These are phyloP conservation scores for Endoconidiophora laricicola DNA, from an alignment of 2,329 filamentous ascomycete genomes.

Conservation along the genomic window DNA sequence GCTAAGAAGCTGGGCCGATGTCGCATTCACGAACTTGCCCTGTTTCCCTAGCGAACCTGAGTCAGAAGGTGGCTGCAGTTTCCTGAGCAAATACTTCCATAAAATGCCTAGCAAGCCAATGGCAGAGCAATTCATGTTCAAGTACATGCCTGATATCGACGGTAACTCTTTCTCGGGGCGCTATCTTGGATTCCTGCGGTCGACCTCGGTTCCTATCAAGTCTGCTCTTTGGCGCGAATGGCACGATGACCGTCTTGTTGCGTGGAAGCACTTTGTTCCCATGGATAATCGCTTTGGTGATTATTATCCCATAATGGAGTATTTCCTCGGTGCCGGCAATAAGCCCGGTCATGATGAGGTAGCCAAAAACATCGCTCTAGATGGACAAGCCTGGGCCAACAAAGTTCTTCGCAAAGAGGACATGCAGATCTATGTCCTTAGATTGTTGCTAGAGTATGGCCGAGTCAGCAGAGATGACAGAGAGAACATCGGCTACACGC, in stretches of 20 bases:
- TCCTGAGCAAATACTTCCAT: slow-evolving; percentile 69
- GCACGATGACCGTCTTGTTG: slow-evolving; percentile 57
- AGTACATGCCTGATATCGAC: slow-evolving; percentile 62
- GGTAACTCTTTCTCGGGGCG: slow-evolving; percentile 56
- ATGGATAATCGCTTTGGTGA: slow-evolving; percentile 61
- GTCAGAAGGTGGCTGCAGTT: slow-evolving; percentile 44
- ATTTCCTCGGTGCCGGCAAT: slow-evolving; percentile 37
- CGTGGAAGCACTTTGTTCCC: slow-evolving; percentile 70
- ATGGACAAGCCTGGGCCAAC: slow-evolving; percentile 52
- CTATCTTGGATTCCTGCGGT: slow-evolving; percentile 52
- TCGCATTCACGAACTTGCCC: slow-evolving; percentile 37
- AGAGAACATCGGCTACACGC: slow-evolving; percentile 38
- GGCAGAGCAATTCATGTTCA: slow-evolving; percentile 39
- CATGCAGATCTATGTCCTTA: slow-evolving; percentile 54
- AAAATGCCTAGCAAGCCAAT: slow-evolving; percentile 32
- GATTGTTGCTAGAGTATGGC: slow-evolving; percentile 48
- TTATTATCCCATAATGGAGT: slow-evolving; percentile 56
- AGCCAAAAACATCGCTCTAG: slow-evolving; percentile 47
- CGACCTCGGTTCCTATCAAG: slow-evolving; percentile 57
- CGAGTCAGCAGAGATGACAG: slow-evolving; percentile 35
- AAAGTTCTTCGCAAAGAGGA: slow-evolving; percentile 52
- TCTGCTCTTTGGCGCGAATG: slow-evolving; percentile 64
- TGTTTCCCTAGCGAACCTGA: slow-evolving; percentile 30
- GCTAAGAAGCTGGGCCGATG: slow-evolving; percentile 32
- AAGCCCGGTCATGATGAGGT: slow-evolving; percentile 24